Evolutionary conservation across 2,329 filamentous ascomycete genomes (phyloP).

Genomic region (Ascochyta pisi): DNA sequence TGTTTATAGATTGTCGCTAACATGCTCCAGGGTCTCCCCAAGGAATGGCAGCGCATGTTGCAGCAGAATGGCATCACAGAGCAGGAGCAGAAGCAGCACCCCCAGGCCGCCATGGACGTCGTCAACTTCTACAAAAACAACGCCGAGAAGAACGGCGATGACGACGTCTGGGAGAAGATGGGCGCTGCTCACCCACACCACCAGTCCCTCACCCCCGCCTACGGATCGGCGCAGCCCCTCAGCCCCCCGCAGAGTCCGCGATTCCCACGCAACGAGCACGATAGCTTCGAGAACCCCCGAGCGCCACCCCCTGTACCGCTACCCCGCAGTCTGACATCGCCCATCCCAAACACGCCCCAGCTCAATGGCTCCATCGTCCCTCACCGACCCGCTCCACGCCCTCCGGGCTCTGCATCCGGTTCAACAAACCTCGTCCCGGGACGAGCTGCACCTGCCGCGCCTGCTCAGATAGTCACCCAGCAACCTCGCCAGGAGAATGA

Average conservation of each 20-base stretch:
- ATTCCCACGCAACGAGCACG: constrained; percentile 87
- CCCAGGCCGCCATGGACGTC: constrained; percentile 93
- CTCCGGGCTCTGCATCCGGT: constrained; percentile 65
- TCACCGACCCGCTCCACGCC: constrained; percentile 83
- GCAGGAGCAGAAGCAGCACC: constrained; percentile 93
- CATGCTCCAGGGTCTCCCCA: constrained; percentile 77
- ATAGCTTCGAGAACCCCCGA: constrained; percentile 96
- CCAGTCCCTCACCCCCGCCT: constrained; percentile 41
- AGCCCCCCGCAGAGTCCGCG: constrained; percentile 84
- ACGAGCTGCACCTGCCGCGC: constrained; percentile 63
- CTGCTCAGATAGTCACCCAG: constrained; percentile 52
- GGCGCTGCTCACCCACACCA: constrained; percentile 76
- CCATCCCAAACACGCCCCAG: constrained; percentile 52
- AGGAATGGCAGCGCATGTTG: constrained; percentile 96
- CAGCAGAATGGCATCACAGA: constrained; percentile 96
- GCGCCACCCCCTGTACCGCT: constrained; percentile 85
- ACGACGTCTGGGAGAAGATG: constrained; percentile 95
- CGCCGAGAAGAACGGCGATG: constrained; percentile 78
- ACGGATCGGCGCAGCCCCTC: constrained; percentile 59
- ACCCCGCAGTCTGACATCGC: constrained; percentile 42
- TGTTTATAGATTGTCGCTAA: constrained; percentile 23
- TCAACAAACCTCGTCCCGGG: constrained; percentile 60
- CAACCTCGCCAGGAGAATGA: constrained; percentile 49
- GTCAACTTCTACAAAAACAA: constrained; percentile 98
- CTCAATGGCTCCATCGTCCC: constrained; percentile 69